Conservation (phyloP, 1,284 basidiomycete genomes). For the Coriolopsis trogii region DNA sequence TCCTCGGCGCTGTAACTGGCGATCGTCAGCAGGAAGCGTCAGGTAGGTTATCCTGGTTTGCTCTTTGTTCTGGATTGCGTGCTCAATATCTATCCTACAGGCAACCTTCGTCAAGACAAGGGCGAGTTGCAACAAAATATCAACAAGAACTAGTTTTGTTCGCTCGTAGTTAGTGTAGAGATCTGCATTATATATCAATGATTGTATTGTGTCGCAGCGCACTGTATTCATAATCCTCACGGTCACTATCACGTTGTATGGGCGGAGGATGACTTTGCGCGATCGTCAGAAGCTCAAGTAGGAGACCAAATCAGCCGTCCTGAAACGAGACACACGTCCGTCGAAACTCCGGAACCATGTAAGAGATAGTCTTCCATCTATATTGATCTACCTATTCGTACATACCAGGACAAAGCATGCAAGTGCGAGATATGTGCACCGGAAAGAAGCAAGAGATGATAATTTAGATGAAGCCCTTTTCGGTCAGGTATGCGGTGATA, state of each 20-base stretch:
- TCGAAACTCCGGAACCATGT: too few species aligned
- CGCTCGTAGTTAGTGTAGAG: too few species aligned
- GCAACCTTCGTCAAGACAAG: conserved; percentile 61
- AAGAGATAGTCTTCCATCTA: neutral
- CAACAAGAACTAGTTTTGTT: conserved; percentile 44
- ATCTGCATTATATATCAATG: too few species aligned
- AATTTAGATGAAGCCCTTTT: conserved; percentile 56
- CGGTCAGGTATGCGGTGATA: conserved; percentile 83
- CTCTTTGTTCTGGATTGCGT: neutral
- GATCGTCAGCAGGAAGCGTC: conserved; percentile 62
- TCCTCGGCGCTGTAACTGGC: conserved; percentile 68
- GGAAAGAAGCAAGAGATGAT: neutral
- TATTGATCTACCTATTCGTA: conserved; percentile 13
- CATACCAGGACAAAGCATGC: conserved; percentile 11
- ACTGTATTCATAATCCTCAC: too few species aligned
- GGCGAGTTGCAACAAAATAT: conserved; percentile 56
- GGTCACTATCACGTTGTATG: too few species aligned
- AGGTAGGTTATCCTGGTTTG: conserved; percentile 45
- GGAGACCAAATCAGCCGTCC: too few species aligned
- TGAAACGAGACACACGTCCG: too few species aligned
- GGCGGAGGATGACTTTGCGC: too few species aligned
- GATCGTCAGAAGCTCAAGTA: too few species aligned
- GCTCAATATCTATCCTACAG: conserved; percentile 38
- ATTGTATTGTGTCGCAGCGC: too few species aligned
- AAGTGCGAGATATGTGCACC: neutral